Conservation (phyloP, 164 flowering plant genomes). For the Stephania cephalantha region DNA sequence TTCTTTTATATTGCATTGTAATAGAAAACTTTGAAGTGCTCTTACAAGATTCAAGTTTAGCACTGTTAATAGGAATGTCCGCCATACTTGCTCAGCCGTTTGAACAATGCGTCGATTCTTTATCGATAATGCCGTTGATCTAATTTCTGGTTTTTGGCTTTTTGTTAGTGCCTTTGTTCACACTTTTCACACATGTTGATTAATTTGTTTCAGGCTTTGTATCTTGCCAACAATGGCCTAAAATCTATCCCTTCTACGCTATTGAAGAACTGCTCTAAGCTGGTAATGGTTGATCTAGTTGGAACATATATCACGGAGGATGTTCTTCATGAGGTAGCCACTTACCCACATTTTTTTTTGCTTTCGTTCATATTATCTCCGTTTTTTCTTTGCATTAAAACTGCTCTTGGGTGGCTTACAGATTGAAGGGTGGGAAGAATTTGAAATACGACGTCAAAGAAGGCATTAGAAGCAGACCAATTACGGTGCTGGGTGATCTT, state of each 20-base stretch:
- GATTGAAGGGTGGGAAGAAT: slow-evolving; percentile 87
- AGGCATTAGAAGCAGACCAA: slow-evolving; percentile 90
- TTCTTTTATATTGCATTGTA: no score
- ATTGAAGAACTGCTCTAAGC: slow-evolving; percentile 58
- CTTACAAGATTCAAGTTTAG: background rate
- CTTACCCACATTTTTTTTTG: background rate
- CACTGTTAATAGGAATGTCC: background rate
- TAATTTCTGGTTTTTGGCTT: background rate
- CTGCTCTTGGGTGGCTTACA: slow-evolving; percentile 18
- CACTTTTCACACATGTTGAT: background rate
- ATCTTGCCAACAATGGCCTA: slow-evolving; percentile 67
- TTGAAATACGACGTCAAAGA: slow-evolving; percentile 62
- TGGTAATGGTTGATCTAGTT: slow-evolving; percentile 76
- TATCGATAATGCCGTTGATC: background rate
- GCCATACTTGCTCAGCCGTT: no score
- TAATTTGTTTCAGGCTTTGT: slow-evolving; percentile 45
- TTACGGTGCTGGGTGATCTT: slow-evolving; percentile 49
- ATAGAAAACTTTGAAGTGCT: background rate
- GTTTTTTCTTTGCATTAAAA: background rate
- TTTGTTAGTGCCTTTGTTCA: background rate
- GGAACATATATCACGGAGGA: slow-evolving; percentile 79
- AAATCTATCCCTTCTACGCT: slow-evolving; percentile 53
- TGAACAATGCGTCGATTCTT: no score
- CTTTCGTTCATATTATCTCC: background rate
- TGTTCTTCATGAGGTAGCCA: slow-evolving; percentile 63